Evolutionary conservation across 495 filamentous ascomycete genomes (phyloP).

Genomic region (Xylaria venustula): DNA sequence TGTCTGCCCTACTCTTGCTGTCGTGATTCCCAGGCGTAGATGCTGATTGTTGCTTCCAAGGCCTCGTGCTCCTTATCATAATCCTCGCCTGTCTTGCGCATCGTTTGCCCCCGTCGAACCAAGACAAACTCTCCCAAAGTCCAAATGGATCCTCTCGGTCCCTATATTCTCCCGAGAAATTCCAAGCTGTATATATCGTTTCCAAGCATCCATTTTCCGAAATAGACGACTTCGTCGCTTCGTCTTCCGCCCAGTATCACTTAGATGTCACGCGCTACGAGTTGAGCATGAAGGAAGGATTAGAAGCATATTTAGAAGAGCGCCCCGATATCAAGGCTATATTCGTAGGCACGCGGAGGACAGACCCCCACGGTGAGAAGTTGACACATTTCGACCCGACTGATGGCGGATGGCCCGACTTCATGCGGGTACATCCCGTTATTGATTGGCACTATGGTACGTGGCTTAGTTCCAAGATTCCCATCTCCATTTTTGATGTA

Average conservation of each 20-base stretch:
- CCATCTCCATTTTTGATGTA: no score
- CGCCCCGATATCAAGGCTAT: constrained; percentile 70
- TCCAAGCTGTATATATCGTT: constrained; percentile 87
- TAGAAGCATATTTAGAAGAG: constrained; percentile 69
- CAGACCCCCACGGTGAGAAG: constrained; percentile 82
- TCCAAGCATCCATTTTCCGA: constrained; percentile 75
- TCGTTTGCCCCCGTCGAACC: constrained; percentile 17
- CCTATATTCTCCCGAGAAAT: constrained; percentile 34
- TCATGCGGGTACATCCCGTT: constrained; percentile 91
- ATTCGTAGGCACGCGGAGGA: constrained; percentile 87
- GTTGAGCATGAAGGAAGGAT: constrained; percentile 75
- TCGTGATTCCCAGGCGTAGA: neutral
- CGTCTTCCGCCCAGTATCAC: constrained; percentile 63
- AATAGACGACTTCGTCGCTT: constrained; percentile 79
- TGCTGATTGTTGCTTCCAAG: neutral
- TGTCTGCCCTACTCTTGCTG: neutral
- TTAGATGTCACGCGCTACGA: constrained; percentile 75
- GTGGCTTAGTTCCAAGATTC: constrained; percentile 60
- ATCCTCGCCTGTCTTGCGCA: constrained; percentile 69
- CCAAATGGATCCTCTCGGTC: constrained; percentile 7
- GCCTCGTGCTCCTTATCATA: constrained; percentile 82
- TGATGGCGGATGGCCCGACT: constrained; percentile 85
- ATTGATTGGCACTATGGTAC: constrained; percentile 98
- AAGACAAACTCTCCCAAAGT: constrained; percentile 3
- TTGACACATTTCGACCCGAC: constrained; percentile 81